A percentile compares a stretch with the other conserved stretches of the same genome.
phyloP scores from a whole-genome alignment of 768 basidiomycete genomes.

The Clitopilus hobsonii region DNA sequence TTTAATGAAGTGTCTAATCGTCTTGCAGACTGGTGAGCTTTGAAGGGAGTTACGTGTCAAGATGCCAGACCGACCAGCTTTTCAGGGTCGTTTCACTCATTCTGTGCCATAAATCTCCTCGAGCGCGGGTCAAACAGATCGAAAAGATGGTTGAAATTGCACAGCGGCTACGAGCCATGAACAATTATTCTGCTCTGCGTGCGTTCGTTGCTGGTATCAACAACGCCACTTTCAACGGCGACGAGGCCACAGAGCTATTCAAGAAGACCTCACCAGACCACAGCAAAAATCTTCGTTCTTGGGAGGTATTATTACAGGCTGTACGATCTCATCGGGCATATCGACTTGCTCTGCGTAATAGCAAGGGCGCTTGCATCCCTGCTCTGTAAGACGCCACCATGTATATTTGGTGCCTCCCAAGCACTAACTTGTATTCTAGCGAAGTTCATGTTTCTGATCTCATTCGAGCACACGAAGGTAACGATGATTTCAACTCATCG shows the following conservation, averaged over 20 bases:
- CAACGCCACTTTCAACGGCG: constrained; percentile 72
- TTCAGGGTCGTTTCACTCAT: constrained; percentile 88
- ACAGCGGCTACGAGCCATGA: constrained; percentile 68
- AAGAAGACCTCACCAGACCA: constrained; percentile 60
- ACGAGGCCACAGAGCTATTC: constrained; percentile 73
- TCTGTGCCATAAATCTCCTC: constrained; percentile 77
- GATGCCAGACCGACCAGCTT: constrained; percentile 1
- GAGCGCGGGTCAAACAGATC: constrained; percentile 72
- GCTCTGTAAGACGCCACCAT: constrained; percentile 54
- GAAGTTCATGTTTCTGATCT: constrained; percentile 91
- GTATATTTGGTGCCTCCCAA: constrained; percentile 6
- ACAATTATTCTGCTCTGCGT: constrained; percentile 92
- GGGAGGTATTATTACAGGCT: constrained; percentile 81
- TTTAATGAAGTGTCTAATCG: constrained; percentile 80
- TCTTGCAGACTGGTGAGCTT: constrained; percentile 71
- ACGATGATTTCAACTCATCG: constrained; percentile 62
- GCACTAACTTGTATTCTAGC: constrained; percentile 36
- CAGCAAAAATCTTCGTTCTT: constrained; percentile 75
- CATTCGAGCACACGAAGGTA: constrained; percentile 82
- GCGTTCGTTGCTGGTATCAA: constrained; percentile 95
- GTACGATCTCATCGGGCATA: constrained; percentile 86
- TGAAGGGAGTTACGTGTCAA: background rate
- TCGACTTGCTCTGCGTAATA: constrained; percentile 80
- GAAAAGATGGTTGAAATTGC: constrained; percentile 89
- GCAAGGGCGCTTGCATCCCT: constrained; percentile 84